Evolutionary conservation across 1,284 basidiomycete species (phyloP), one percentile per base, ranked within the genome.

Genomic region (Gomphus bonarii): DNA sequence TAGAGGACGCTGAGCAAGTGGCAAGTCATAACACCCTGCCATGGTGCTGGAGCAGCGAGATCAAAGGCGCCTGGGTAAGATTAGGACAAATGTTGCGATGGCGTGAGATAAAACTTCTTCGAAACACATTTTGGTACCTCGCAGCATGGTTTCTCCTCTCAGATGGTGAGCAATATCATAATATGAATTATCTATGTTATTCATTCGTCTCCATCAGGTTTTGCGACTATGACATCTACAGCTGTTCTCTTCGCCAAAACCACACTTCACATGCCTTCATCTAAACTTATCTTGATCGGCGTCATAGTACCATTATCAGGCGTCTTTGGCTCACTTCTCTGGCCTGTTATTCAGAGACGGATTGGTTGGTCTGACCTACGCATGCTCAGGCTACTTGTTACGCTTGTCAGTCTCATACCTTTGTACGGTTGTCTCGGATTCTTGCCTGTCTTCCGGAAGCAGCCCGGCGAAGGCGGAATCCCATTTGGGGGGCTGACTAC

Each of bases 141-240:
- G 77, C 84, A 3, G 89, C 93, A 0, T 95, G 93, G 91, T 92
- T 95, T 66, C 77, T 95, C 12, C 79, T 97, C 31, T 91, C 88
- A 0, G 92, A 95, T 66, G 90, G 90, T 89, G 54, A 53, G 79
- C 59, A 8, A 28, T 28, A 16, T 16, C 52, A 9, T 44, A 6
- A 35, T 28, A 35, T 40, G 36, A 33, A 20, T 10, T 12, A 35
- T 28, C 14, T 3, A 7, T 38, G 30, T n/a, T 36, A 16, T 35
- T 40, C 11, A 36, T 20, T 1, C 7, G 10, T 7, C 43, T 3
- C 18, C 18, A 25, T 7, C 42, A 88, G 86, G 82, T 1, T 91
- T 90, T 67, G 85, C 88, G 1, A 91, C 88, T 0, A 84, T 92
- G 57, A 90, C 88, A 0, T 88, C 85, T 0, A 91, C 89, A 0